phyloP scores from a whole-genome alignment of 805 yeast species.

The Suhomyces sp. region DNA sequence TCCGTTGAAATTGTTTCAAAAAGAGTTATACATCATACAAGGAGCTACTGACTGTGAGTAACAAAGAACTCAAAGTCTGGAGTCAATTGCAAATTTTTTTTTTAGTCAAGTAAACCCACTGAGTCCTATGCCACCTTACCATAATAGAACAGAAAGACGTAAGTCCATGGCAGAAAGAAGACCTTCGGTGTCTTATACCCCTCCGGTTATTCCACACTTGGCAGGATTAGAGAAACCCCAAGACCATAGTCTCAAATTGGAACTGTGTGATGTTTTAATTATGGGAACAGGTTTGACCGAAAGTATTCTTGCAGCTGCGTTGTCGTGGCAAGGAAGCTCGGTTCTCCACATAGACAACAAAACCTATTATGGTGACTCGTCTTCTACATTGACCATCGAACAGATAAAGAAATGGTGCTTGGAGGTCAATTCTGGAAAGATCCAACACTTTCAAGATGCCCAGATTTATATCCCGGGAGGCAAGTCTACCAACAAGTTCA shows the following conservation, averaged over 20 bases:
- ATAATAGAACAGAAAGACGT: conserved; percentile 40
- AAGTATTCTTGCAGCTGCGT: conserved; percentile 84
- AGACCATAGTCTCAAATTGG: conserved; percentile 60
- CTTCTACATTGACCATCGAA: conserved; percentile 82
- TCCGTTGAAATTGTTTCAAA: neutral
- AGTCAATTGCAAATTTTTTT: neutral
- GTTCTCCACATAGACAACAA: conserved; percentile 88
- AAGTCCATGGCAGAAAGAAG: conserved; percentile 69
- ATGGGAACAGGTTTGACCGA: conserved; percentile 92
- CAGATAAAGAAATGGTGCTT: conserved; percentile 82
- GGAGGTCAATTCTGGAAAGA: conserved; percentile 52
- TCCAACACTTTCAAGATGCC: conserved; percentile 61
- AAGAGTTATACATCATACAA: neutral
- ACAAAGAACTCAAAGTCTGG: neutral
- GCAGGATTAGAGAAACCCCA: conserved; percentile 77
- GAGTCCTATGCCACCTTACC: conserved; percentile 3
- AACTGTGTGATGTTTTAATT: conserved; percentile 77
- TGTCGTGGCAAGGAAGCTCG: conserved; percentile 97
- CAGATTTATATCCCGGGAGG: conserved; percentile 70
- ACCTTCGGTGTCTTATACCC: conserved; percentile 46
- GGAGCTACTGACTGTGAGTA: neutral
- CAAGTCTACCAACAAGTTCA: conserved; percentile 47
- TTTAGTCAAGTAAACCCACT: neutral
- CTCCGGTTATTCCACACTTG: conserved; percentile 59
- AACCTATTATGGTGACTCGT: conserved; percentile 82